Evolutionary conservation across 768 basidiomycete species (phyloP).

Genomic region (Naganishia kalamii): DNA sequence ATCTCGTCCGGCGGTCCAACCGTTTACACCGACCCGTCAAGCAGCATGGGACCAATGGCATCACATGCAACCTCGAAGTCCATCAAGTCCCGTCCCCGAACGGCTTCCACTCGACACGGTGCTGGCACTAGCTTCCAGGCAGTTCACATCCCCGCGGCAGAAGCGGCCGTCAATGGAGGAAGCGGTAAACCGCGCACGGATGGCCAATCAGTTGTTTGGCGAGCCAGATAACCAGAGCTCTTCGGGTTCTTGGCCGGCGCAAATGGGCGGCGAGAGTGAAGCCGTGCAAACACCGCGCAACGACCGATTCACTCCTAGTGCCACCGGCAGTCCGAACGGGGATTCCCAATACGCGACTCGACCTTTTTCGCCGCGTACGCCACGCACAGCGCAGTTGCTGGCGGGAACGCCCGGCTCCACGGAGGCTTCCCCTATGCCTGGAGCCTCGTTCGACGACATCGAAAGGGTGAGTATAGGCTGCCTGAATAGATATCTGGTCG

Average conservation of each 20-base stretch:
- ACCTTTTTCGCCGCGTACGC: not conserved
- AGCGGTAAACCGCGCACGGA: slow-evolving; percentile 21
- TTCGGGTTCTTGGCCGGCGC: not conserved
- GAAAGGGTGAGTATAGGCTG: not conserved
- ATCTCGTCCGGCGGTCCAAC: not conserved
- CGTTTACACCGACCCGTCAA: not conserved
- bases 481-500: too few relatives aligned
- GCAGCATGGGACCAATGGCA: slow-evolving; percentile 18
- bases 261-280: not conserved
- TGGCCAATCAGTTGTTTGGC: slow-evolving; percentile 5
- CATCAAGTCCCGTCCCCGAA: slow-evolving; percentile 7
- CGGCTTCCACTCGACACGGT: slow-evolving; percentile 17
- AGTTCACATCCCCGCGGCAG: slow-evolving; percentile 3
- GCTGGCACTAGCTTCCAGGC: slow-evolving; percentile 8
- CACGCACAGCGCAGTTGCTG: not conserved
- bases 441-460: slow-evolving; percentile 6
- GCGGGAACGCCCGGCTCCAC: slow-evolving; percentile 1
- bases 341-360: not conserved
- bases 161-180: slow-evolving; percentile 25
- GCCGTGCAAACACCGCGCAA: not conserved
- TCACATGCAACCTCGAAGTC: not conserved
- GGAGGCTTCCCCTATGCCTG: slow-evolving; percentile 5
- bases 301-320: not conserved
- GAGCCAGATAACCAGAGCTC: not conserved
- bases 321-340: not conserved